Evolutionary conservation across 768 basidiomycete genomes (phyloP).

Genomic region (Kwoniella pini): DNA sequence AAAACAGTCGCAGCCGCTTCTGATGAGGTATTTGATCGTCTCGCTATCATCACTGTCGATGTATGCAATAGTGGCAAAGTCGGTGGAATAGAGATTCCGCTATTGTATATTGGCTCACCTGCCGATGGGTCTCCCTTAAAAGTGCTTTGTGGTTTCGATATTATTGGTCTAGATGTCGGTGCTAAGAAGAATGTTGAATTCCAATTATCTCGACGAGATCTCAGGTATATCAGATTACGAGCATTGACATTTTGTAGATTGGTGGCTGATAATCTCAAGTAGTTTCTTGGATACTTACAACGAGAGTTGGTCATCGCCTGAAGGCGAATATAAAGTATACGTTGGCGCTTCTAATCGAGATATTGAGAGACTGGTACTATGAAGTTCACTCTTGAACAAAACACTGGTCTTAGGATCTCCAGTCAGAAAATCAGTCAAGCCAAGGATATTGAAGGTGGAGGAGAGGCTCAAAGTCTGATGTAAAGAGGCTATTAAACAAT

Average conservation of each 20-base stretch:
- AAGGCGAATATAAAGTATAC: conserved; percentile 10
- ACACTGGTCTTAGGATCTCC: no score
- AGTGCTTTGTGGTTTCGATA: conserved; percentile 12
- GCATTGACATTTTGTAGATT: not conserved
- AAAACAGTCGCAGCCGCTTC: not conserved
- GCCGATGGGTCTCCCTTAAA: conserved; percentile 9
- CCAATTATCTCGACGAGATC: conserved; percentile 9
- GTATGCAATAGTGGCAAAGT: conserved; percentile 4
- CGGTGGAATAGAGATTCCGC: conserved; percentile 6
- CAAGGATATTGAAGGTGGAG: no score
- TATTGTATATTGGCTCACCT: conserved; percentile 13
- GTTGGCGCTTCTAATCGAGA: conserved; percentile 11
- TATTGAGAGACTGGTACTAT: conserved; percentile 2
- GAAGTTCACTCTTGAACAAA: not conserved
- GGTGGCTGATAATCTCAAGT: not conserved
- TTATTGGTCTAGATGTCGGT: not conserved
- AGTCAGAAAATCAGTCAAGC: no score
- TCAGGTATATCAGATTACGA: conserved; percentile 1
- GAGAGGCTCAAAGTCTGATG: no score
- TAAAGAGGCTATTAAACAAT: no score
- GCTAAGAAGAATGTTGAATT: conserved; percentile 7
- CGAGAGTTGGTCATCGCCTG: conserved; percentile 6
- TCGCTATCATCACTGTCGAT: conserved; percentile 8
- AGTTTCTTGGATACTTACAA: conserved; percentile 9
- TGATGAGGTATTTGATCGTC: conserved; percentile 1